Base-by-base conservation (phyloP, 768 basidiomycete species). In the Amyloporia xantha region DNA sequence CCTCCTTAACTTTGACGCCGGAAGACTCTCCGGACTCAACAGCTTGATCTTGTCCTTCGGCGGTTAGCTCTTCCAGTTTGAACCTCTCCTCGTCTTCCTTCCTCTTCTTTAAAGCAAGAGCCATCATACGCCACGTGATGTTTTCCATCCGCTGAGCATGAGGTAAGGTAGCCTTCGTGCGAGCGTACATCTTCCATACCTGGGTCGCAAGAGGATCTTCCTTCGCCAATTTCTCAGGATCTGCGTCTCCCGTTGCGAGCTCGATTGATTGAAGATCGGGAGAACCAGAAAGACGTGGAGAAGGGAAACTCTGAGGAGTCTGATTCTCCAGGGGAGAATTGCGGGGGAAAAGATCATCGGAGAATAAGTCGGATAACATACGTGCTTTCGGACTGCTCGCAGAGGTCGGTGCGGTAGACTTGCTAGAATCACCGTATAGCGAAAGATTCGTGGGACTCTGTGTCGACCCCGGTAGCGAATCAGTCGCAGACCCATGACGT, bases 51-150 rank as follows among this genome's bases (percentile, higher is more conserved):
- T 48, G 53, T 33, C 48, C 57, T 46, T 44, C 33, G 13, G 19
- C 11, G 6, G n/a, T n/a, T 33, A 20, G 33, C 30, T 58, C 61
- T 23, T 53, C 48, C 50, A 55, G 55, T 54, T 60, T 53, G 41
- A 44, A 49, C 68, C 52, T 79, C 72, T 49, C 62, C 48, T 85
- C 83, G 19, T 85, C 82, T 38, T 86, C 85, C 67, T 83, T 82
- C 71, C 85, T 84, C 77, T 88, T 95, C 74, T 86, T 86, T 48
- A 99, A 70, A 11, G 89, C 91, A 62, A 99, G 71, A 21, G 93
- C 87, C 94, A 97, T 97, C 92, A 98, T 90, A 51, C 96, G 72
- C 95, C 95, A 97, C 1, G 94, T 96, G 47, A 98, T 66, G 62
- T 97, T 98, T 71, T 98, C 96, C 91, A 99, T 93, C 61, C 94